These are phyloP conservation scores for Cutaneotrichosporon sp. DNA, from an alignment of 1,284 basidiomycete genomes.

Conservation along the genomic window DNA sequence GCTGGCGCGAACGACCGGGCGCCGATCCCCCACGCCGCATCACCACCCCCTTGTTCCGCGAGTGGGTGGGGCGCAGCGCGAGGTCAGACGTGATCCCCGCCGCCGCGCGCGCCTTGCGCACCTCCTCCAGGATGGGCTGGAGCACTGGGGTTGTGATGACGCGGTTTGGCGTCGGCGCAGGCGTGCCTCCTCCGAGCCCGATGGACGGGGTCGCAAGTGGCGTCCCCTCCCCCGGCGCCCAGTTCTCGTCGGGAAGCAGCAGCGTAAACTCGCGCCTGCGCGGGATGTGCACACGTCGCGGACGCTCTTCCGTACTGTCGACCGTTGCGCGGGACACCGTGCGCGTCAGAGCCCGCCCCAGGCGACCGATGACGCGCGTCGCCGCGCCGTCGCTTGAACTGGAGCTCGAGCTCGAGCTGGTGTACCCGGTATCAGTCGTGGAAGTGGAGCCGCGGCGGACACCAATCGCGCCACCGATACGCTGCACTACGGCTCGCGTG, in stretches of 20 bases:
- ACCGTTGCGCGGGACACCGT: slow-evolving; percentile 21
- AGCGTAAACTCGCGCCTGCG: slow-evolving; percentile 62
- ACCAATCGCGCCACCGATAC: slow-evolving; percentile 48
- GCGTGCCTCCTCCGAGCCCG: neutral
- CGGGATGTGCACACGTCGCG: slow-evolving; percentile 41
- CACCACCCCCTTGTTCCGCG: slow-evolving; percentile 15
- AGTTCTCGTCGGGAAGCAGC: slow-evolving; percentile 42
- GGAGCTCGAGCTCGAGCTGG: slow-evolving; percentile 16
- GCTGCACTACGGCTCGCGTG: slow-evolving; percentile 45
- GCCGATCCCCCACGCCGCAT: slow-evolving; percentile 34
- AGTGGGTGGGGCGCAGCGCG: neutral
- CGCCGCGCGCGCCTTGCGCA: slow-evolving; percentile 45
- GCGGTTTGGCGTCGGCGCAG: slow-evolving; percentile 37
- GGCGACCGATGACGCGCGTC: slow-evolving; percentile 11
- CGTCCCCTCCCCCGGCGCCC: neutral
- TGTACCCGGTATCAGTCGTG: slow-evolving; percentile 14
- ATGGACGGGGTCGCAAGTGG: neutral
- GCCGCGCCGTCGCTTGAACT: slow-evolving; percentile 14
- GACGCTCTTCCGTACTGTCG: slow-evolving; percentile 30
- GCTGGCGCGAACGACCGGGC: slow-evolving; percentile 24
- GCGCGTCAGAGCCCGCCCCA: slow-evolving; percentile 21
- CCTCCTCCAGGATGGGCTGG: slow-evolving; percentile 59
- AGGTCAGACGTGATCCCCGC: slow-evolving; percentile 1
- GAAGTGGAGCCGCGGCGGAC: slow-evolving; percentile 38
- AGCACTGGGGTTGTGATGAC: slow-evolving; percentile 64